Percentiles rank a stretch among this genome's conserved stretches.
phyloP scores from a whole-genome alignment of 2,329 filamentous ascomycete genomes.

The Xylariaceae sp. region DNA sequence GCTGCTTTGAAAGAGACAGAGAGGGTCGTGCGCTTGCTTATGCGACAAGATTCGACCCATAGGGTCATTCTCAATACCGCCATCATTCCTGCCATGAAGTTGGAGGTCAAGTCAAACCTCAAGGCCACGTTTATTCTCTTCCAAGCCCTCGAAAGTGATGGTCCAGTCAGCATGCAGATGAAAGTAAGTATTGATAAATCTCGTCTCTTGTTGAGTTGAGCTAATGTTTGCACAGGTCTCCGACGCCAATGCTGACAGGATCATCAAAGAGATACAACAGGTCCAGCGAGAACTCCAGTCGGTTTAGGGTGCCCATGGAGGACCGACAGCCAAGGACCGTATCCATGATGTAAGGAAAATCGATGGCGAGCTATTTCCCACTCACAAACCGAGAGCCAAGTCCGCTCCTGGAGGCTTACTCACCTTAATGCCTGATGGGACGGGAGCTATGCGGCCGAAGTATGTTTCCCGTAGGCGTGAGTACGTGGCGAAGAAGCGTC shows the following conservation, averaged over 20 bases:
- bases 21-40: conserved; percentile 69
- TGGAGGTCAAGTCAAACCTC: conserved; percentile 70
- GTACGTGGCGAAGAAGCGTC: too few species aligned
- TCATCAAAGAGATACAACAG: conserved; percentile 46
- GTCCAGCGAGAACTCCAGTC: conserved; percentile 49
- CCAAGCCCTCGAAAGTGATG: conserved; percentile 56
- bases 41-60: conserved; percentile 87
- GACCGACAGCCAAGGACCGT: conserved; percentile 4
- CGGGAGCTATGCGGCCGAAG: too few species aligned
- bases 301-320: conserved; percentile 24
- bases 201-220: background rate
- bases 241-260: conserved; percentile 48
- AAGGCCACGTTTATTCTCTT: conserved; percentile 68
- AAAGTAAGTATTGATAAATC: conserved; percentile 43
- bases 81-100: conserved; percentile 72
- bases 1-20: conserved; percentile 48
- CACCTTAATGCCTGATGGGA: too few species aligned
- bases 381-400: too few species aligned
- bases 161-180: conserved; percentile 56
- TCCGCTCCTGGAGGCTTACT: too few species aligned
- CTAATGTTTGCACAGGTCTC: conserved; percentile 42
- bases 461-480: too few species aligned
- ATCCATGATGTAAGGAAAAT: too few species aligned
- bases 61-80: conserved; percentile 83
- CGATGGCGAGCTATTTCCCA: too few species aligned